Conservation (phyloP, 2,329 filamentous ascomycete species). For the Monilinia vaccinii-corymbosi region DNA sequence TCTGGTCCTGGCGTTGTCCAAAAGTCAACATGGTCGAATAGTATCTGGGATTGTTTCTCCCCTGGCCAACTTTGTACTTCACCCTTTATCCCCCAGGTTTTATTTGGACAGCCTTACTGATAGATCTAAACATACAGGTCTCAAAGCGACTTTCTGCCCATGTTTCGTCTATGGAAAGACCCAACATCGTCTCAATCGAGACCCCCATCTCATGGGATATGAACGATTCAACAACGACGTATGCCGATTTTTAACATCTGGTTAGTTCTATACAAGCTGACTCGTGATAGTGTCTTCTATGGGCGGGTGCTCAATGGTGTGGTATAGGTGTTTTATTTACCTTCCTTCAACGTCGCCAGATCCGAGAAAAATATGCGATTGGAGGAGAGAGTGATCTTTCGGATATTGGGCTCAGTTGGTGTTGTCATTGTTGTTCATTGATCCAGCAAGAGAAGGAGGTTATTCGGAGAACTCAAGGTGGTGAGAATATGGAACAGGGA, state of each 20-base stretch:
- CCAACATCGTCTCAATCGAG: conserved; percentile 15
- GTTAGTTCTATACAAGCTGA: conserved; percentile 14
- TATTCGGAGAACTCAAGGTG: conserved; percentile 10
- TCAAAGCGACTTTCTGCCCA: conserved; percentile 22
- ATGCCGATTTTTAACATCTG: not conserved
- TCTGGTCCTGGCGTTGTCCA: not conserved
- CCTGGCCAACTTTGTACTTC: conserved; percentile 2
- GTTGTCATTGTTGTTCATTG: conserved; percentile 25
- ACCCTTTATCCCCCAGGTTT: not conserved
- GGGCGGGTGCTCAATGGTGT: conserved; percentile 10
- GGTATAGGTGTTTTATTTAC: conserved; percentile 16
- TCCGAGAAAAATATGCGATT: conserved; percentile 20
- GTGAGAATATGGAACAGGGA: not conserved
- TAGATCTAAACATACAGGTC: conserved; percentile 10
- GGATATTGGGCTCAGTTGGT: conserved; percentile 32
- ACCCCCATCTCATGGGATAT: conserved; percentile 21
- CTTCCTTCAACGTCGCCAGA: conserved; percentile 18
- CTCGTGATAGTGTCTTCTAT: conserved; percentile 7
- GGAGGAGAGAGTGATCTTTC: conserved; percentile 29
- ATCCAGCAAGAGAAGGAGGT: conserved; percentile 26
- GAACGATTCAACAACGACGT: conserved; percentile 21
- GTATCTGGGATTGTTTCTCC: conserved; percentile 5
- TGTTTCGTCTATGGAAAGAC: conserved; percentile 27
- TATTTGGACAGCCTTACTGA: not conserved
- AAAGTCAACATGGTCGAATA: conserved; percentile 3